Conservation (phyloP, 805 yeast species). For the Ogataea paraovalis region DNA sequence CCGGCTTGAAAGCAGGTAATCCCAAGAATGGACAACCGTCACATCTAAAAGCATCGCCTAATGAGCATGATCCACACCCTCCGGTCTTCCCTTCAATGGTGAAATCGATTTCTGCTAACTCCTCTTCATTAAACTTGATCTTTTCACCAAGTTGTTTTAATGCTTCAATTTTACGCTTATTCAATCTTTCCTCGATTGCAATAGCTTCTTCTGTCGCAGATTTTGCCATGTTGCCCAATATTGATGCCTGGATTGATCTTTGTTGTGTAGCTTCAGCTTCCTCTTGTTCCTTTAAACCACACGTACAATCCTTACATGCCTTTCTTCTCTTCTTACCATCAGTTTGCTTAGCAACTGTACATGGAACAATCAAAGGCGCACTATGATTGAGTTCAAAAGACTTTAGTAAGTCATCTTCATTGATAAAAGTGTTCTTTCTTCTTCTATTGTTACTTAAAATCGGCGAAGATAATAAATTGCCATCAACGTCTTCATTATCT, state of each 20-base stretch:
- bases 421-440: conserved; percentile 43
- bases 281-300: conserved; percentile 91
- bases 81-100: conserved; percentile 97
- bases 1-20: conserved; percentile 97
- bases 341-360: conserved; percentile 38
- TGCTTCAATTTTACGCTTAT: conserved; percentile 31
- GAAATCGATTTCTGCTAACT: conserved; percentile 87
- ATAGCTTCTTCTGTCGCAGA: conserved; percentile 52
- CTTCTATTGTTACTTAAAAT: conserved; percentile 28
- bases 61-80: conserved; percentile 94
- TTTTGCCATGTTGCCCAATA: conserved; percentile 45
- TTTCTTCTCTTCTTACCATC: conserved; percentile 66
- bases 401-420: conserved; percentile 51
- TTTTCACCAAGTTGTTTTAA: conserved; percentile 14
- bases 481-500: conserved; percentile 23
- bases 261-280: conserved; percentile 52
- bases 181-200: conserved; percentile 47
- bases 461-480: conserved; percentile 4
- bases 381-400: conserved; percentile 26
- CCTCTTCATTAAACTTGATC: conserved; percentile 49
- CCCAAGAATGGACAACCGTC: conserved; percentile 98
- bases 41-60: conserved; percentile 98
- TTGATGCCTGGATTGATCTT: conserved; percentile 40
- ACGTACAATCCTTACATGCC: conserved; percentile 97
- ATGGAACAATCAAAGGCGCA: conserved; percentile 49